phyloP scores from a whole-genome alignment of 208 protist species.

The Trypanosoma vivax region DNA sequence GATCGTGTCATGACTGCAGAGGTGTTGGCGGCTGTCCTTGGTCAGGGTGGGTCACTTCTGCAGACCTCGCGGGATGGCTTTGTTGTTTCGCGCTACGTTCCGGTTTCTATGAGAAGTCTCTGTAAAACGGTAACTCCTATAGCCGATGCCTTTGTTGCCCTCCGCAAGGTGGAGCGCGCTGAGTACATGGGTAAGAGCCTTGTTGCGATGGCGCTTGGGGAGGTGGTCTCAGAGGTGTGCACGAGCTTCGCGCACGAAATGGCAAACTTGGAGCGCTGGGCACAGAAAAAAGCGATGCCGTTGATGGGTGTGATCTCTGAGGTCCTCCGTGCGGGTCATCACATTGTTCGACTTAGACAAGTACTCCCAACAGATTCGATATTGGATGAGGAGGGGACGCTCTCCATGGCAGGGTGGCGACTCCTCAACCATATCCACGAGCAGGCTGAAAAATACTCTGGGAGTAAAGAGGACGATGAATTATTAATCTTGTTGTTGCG shows the following conservation, averaged over 20 bases:
- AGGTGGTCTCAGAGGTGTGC: constrained; percentile 74
- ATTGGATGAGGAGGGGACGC: constrained; percentile 17
- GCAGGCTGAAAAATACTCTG: constrained; percentile 48
- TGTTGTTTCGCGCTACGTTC: constrained; percentile 43
- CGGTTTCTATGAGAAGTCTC: constrained; percentile 54
- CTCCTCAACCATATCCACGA: constrained; percentile 74
- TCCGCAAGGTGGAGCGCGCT: constrained; percentile 52
- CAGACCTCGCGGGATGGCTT: constrained; percentile 43
- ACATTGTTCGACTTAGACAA: constrained; percentile 75
- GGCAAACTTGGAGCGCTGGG: constrained; percentile 59
- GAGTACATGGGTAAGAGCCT: constrained; percentile 69
- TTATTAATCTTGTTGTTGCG: constrained; percentile 64
- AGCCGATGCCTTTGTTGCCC: constrained; percentile 69
- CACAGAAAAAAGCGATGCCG: constrained; percentile 50
- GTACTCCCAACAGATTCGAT: constrained; percentile 73
- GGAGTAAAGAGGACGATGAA: constrained; percentile 72
- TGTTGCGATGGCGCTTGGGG: constrained; percentile 79
- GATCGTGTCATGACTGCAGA: constrained; percentile 58
- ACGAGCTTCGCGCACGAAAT: constrained; percentile 79
- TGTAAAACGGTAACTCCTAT: constrained; percentile 67
- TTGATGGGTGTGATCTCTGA: constrained; percentile 82
- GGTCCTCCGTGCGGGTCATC: constrained; percentile 70
- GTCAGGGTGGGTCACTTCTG: constrained; percentile 46
- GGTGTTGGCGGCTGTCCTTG: constrained; percentile 59
- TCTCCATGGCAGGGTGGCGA: constrained; percentile 46